Evolutionary conservation across 2,329 filamentous ascomycete genomes (phyloP).

Genomic region (Fusarium incarnatum): DNA sequence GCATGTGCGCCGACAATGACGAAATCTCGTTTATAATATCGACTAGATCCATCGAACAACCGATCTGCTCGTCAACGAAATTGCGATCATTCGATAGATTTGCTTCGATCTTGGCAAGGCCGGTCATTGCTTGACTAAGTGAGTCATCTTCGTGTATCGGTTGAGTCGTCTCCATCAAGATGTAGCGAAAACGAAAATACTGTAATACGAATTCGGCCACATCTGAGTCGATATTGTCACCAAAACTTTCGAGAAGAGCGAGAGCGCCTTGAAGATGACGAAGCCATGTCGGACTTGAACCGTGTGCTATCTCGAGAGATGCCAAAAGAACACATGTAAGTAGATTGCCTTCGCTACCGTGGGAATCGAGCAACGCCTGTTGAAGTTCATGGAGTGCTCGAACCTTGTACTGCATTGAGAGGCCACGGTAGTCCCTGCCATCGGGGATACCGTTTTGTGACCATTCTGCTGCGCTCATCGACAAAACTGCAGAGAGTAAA

Average conservation of each 20-base stretch:
- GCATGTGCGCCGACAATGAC: constrained; percentile 14
- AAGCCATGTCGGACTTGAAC: constrained; percentile 39
- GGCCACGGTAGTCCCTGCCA: constrained; percentile 35
- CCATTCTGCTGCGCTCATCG: constrained; percentile 45
- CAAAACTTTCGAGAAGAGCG: constrained; percentile 40
- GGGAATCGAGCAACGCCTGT: constrained; percentile 14
- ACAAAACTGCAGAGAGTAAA: constrained; percentile 37
- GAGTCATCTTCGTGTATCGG: constrained; percentile 23
- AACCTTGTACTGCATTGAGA: constrained; percentile 42
- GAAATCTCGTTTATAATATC: constrained; percentile 43
- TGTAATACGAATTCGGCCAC: constrained; percentile 41
- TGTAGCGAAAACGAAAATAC: constrained; percentile 44
- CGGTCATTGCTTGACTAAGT: constrained; percentile 22
- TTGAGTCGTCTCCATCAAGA: constrained; percentile 42
- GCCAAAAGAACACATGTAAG: constrained; percentile 41
- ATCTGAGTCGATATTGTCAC: constrained; percentile 14
- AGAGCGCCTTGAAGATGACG: constrained; percentile 41
- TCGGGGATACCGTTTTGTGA: constrained; percentile 28
- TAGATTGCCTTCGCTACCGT: constrained; percentile 37
- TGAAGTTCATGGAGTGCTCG: constrained; percentile 38
- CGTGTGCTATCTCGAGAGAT: constrained; percentile 42
- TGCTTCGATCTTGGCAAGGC: constrained; percentile 25
- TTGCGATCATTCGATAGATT: constrained; percentile 21
- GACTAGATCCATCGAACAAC: constrained; percentile 44
- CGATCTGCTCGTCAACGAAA: constrained; percentile 41